Conservation (phyloP, 2,329 filamentous ascomycete species). For the Cryphonectria nitschkei region DNA sequence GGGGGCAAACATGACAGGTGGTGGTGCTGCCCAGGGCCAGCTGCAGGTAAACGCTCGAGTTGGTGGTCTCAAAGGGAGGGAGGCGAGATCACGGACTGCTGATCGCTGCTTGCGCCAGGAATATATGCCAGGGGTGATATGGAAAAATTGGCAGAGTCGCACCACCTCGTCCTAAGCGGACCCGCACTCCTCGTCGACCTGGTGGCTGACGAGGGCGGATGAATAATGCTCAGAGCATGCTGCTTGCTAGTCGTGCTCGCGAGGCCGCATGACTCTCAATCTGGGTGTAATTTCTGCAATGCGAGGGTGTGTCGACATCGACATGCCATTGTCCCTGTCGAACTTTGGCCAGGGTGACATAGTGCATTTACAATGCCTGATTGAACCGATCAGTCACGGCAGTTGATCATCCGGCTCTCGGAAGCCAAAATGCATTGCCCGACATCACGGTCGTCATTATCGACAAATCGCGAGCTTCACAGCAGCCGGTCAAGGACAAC, state of each 20-base stretch:
- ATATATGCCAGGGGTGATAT: constrained; percentile 4
- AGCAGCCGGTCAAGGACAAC: not conserved
- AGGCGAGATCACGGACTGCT: constrained; percentile 1
- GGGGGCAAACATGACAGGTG: constrained; percentile 8
- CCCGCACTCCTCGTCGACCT: not conserved
- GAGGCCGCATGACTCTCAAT: not conserved
- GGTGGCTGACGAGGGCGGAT: not conserved
- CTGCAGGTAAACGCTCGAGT: not conserved
- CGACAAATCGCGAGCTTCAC: not conserved
- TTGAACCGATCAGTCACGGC: constrained; percentile 27
- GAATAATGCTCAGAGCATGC: not conserved
- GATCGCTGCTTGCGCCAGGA: constrained; percentile 4
- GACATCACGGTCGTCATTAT: not conserved
- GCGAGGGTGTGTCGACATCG: constrained; percentile 9
- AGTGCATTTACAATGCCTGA: constrained; percentile 13
- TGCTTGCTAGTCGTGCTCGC: not conserved
- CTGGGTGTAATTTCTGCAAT: constrained; percentile 6
- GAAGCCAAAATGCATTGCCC: constrained; percentile 9
- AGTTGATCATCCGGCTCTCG: constrained; percentile 27
- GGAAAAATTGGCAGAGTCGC: not conserved
- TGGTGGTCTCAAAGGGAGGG: not conserved
- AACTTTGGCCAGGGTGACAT: not conserved
- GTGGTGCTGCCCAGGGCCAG: not conserved
- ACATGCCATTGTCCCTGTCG: not conserved
- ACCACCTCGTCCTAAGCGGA: constrained; percentile 5